phyloP scores from a whole-genome alignment of 179 eudicot species.

The Nepenthes alata region DNA sequence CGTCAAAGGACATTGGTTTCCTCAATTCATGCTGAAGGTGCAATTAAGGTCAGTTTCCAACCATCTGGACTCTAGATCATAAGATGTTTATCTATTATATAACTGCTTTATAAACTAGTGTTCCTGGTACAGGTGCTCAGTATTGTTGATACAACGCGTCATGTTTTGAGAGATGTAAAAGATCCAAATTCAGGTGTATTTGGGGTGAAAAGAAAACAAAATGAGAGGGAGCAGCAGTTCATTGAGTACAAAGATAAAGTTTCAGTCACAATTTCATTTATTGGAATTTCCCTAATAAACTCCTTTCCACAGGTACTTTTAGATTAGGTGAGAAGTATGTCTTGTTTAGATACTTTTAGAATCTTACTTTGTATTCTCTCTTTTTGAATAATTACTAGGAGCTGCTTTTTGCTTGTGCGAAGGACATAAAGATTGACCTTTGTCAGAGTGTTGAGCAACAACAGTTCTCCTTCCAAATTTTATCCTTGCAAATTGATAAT shows the following conservation, averaged over 20 bases:
- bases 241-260: constrained; percentile 54
- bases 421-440: constrained; percentile 44
- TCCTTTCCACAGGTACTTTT: constrained; percentile 62
- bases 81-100: background rate
- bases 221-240: constrained; percentile 22
- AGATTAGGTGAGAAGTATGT: constrained; percentile 2
- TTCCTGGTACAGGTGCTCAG: constrained; percentile 62
- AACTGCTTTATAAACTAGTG: constrained; percentile 7
- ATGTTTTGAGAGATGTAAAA: constrained; percentile 48
- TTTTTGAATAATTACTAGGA: constrained; percentile 32
- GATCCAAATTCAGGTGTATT: constrained; percentile 23
- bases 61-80: constrained; percentile 5
- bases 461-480: constrained; percentile 50
- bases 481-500: constrained; percentile 81
- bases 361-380: background rate
- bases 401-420: constrained; percentile 69
- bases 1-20: constrained; percentile 65
- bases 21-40: constrained; percentile 92
- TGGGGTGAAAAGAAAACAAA: constrained; percentile 29
- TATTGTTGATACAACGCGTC: constrained; percentile 67
- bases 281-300: constrained; percentile 79
- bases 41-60: constrained; percentile 50
- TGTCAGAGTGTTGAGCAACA: constrained; percentile 69
- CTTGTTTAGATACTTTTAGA: constrained; percentile 1
- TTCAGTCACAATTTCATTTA: constrained; percentile 48